These are phyloP conservation scores for Silene conica DNA, from an alignment of 148 eudicot genomes.

Conservation along the genomic window DNA sequence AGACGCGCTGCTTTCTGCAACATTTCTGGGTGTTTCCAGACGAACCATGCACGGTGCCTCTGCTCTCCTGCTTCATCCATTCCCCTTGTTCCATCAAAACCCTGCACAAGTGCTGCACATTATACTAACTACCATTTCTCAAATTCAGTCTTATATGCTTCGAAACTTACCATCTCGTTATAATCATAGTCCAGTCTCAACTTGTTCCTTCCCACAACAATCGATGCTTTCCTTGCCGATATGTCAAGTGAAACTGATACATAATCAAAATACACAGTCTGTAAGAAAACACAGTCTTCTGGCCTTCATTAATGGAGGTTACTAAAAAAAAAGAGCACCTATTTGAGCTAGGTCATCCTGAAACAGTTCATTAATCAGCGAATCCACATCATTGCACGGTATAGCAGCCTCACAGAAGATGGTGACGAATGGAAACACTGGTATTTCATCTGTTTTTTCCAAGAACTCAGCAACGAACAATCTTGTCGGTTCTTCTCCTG, in stretches of 20 bases:
- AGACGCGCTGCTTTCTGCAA: slow-evolving; percentile 4
- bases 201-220: neutral
- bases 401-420: neutral
- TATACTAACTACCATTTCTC: neutral
- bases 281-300: neutral
- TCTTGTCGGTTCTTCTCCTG: neutral
- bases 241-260: neutral
- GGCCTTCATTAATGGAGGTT: neutral
- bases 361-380: neutral
- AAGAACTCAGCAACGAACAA: neutral
- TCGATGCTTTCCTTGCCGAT: neutral
- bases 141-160: neutral
- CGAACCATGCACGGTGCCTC: neutral
- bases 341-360: neutral
- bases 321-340: neutral
- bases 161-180: neutral
- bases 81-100: neutral
- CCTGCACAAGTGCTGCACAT: neutral
- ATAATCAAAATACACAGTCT: neutral
- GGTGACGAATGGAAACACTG: neutral
- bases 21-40: neutral
- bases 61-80: neutral
- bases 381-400: neutral
- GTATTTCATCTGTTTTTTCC: neutral
- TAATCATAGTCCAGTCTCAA: neutral